Conservation (phyloP, 1,284 basidiomycete genomes). For the Athelia sp. region DNA sequence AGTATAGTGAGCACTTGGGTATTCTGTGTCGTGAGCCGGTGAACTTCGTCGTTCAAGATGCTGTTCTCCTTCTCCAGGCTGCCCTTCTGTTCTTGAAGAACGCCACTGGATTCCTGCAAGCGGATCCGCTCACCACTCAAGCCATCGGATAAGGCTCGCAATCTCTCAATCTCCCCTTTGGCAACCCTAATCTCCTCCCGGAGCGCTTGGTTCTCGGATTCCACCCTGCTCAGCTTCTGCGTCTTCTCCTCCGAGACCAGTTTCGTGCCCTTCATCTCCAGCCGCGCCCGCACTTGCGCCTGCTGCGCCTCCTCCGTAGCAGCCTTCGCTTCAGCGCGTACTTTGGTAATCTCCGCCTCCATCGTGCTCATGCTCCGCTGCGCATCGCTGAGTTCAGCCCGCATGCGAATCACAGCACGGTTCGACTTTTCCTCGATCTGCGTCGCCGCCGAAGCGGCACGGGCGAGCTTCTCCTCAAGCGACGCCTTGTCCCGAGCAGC, state of each 20-base stretch:
- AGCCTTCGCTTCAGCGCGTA: neutral
- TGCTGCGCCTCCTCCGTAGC: neutral
- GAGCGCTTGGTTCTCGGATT: neutral
- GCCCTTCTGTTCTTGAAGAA: neutral
- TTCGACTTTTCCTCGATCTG: neutral
- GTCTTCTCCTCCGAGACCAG: neutral
- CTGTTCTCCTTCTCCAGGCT: neutral
- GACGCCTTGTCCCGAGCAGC: neutral
- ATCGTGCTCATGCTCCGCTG: neutral
- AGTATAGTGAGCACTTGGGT: constrained; percentile 12
- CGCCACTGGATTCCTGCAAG: neutral
- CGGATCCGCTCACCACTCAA: neutral
- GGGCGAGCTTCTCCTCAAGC: neutral
- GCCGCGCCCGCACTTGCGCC: neutral
- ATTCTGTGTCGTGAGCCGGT: neutral
- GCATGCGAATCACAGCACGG: neutral
- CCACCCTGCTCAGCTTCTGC: neutral
- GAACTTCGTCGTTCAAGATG: neutral
- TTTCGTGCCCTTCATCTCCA: neutral
- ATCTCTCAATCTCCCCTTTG: neutral
- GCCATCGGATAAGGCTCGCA: neutral
- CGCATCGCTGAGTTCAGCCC: neutral
- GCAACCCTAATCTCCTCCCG: neutral
- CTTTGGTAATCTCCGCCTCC: neutral
- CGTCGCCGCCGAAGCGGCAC: neutral